These are phyloP conservation scores for Alopecurus myosuroides DNA, from an alignment of 176 grass and related monocot species.

Conservation along the genomic window DNA sequence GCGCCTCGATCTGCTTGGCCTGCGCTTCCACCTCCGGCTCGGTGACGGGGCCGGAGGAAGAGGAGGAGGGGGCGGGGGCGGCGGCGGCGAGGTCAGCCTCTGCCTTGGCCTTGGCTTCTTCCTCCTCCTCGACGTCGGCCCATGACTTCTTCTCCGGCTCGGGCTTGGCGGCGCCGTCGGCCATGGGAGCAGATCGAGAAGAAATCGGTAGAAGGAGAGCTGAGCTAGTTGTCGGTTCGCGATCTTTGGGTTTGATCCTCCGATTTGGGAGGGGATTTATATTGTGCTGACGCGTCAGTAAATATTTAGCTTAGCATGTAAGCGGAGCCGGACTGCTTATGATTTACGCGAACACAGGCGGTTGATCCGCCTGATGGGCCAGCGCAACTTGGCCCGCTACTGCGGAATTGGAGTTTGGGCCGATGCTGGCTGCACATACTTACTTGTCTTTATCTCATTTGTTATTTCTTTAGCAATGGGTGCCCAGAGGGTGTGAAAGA, in stretches of 20 bases:
- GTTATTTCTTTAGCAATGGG: no score
- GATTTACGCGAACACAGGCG: neutral
- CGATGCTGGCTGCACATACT: no score
- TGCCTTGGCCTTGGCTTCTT: slow-evolving; percentile 65
- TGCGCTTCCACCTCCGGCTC: slow-evolving; percentile 27
- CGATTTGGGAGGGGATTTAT: slow-evolving; percentile 7
- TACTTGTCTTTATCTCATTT: no score
- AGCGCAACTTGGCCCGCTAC: neutral
- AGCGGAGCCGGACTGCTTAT: slow-evolving; percentile 17
- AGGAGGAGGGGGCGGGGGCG: neutral
- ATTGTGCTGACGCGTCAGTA: neutral
- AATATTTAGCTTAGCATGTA: slow-evolving; percentile 21
- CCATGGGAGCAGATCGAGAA: slow-evolving; percentile 39
- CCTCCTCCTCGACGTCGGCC: slow-evolving; percentile 69
- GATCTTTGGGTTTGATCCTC: neutral
- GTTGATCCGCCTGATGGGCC: neutral
- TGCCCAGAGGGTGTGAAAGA: no score
- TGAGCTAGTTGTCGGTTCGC: neutral
- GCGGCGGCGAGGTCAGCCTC: neutral
- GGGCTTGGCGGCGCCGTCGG: slow-evolving; percentile 38
- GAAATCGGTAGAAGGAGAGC: neutral
- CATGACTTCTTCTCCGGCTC: slow-evolving; percentile 70
- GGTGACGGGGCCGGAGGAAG: slow-evolving; percentile 1
- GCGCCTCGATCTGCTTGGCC: slow-evolving; percentile 72
- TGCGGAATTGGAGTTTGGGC: no score